A percentile compares a stretch with the other conserved stretches of the same genome.
Conservation (phyloP, 371 early-diverging fungal species). For the Actinomortierella ambigua region DNA sequence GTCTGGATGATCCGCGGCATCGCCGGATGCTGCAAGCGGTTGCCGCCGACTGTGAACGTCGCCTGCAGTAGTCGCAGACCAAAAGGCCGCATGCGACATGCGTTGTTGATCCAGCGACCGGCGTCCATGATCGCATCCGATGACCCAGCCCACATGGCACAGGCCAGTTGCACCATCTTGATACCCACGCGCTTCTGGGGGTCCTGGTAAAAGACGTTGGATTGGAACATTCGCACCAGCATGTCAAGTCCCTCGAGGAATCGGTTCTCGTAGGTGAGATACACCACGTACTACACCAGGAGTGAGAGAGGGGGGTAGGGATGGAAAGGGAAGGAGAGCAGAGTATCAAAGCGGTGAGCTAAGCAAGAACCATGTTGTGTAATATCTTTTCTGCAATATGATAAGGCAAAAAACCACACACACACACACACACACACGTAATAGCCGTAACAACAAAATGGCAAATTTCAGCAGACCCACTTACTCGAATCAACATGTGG, state of each 20-base stretch:
- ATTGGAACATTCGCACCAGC: conserved; percentile 59
- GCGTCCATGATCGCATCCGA: conserved; percentile 23
- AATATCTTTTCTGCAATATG: too few species aligned
- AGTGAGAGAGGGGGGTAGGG: too few species aligned
- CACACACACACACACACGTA: too few species aligned
- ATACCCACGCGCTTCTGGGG: conserved; percentile 50
- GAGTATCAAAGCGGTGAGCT: too few species aligned
- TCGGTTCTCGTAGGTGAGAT: conserved; percentile 60
- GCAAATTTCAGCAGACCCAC: neutral
- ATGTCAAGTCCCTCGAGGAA: conserved; percentile 67
- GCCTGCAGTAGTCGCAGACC: conserved; percentile 23
- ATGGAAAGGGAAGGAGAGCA: too few species aligned
- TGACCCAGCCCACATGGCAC: conserved; percentile 41
- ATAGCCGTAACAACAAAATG: too few species aligned
- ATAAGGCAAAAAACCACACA: too few species aligned
- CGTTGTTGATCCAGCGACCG: conserved; percentile 23
- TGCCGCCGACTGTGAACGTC: conserved; percentile 14
- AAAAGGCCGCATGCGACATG: conserved; percentile 34
- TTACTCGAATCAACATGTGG: conserved; percentile 63
- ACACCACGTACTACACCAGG: conserved; percentile 66
- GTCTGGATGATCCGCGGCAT: conserved; percentile 5
- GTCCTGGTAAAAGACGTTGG: conserved; percentile 75
- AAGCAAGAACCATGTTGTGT: too few species aligned
- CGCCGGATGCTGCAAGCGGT: too few species aligned
- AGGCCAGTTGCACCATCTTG: conserved; percentile 55